Evolutionary conservation across 2,329 filamentous ascomycete genomes (phyloP), one percentile per base, ranked within the genome.

Genomic region (Ceratocystis alfenasii): DNA sequence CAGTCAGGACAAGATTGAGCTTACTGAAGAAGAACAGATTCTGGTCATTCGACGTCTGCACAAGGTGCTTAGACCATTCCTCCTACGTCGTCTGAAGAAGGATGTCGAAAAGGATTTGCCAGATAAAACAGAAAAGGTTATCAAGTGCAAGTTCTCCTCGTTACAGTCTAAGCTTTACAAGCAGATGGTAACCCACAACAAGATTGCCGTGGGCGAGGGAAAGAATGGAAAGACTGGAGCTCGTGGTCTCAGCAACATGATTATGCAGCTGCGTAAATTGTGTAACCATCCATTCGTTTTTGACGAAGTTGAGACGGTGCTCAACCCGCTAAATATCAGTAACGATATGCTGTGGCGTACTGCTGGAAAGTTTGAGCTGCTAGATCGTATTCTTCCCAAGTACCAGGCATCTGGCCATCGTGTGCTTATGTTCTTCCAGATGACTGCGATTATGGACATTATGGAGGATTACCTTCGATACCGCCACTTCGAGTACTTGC

Each of bases 371-470:
- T 99, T 99, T 72, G 94, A 99, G 78, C 81, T 99, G 36, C 81
- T 99, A 30, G 94, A 99, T 74, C 84, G 94, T 63, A 81, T 99
- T 68, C 76, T 99, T 69, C 94, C 94, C 60, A 99, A 99, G 77
- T 97, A 99, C 76, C 84, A 89, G 71, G 86, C 83, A 2, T 92
- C 90, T 1, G 90, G 90, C 17, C 94, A 99, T 83, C 88, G 94
- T 76, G 91, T 97, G 33, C 81, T 99, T 75, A 97, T 99, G 89
- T 99, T 99, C 83, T 99, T 99, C 82, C 94, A 99, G 75, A 99
- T 99, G 94, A 99, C 94, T 3, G 92, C 95, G 69, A 99, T 99
- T 74, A 99, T 99, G 94, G 96, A 99, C 77, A 99, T 99, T 73
- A 97, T 99, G 94, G 94, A 99, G 72, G 94, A 99, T 74, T 99